Conservation (phyloP, 2,329 filamentous ascomycete genomes). For the Colletotrichum cereale region DNA sequence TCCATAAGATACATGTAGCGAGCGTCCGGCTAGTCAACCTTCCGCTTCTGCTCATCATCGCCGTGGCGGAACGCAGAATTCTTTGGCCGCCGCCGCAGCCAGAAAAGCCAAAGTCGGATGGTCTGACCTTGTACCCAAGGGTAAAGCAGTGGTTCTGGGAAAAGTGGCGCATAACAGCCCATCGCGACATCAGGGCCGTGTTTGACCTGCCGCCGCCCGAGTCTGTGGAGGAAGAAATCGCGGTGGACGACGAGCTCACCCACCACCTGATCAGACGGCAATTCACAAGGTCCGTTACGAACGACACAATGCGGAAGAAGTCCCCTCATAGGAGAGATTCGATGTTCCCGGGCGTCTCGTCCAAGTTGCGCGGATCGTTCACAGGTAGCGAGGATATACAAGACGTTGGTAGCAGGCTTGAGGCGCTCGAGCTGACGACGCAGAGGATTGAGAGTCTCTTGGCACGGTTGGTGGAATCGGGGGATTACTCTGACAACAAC, state of each 20-base stretch:
- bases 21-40: conserved; percentile 81
- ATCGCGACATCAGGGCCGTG: conserved; percentile 79
- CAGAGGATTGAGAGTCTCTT: conserved; percentile 63
- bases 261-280: conserved; percentile 70
- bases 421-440: conserved; percentile 63
- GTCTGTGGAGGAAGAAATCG: conserved; percentile 67
- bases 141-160: conserved; percentile 70
- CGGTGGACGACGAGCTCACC: conserved; percentile 70
- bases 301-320: conserved; percentile 48
- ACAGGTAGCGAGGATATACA: conserved; percentile 60
- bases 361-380: conserved; percentile 64
- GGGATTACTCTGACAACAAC: conserved; percentile 45
- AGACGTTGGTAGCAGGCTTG: conserved; percentile 59
- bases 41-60: conserved; percentile 79
- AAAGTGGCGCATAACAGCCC: conserved; percentile 75
- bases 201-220: conserved; percentile 79
- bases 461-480: conserved; percentile 48
- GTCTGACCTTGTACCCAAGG: conserved; percentile 44
- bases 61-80: conserved; percentile 75
- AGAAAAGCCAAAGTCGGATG: conserved; percentile 41
- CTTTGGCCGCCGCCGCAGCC: conserved; percentile 65
- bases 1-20: conserved; percentile 89
- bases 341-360: conserved; percentile 65
- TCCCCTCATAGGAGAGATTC: conserved; percentile 65
- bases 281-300: conserved; percentile 61